These are phyloP conservation scores for Euphorbia pulcherrima DNA, from an alignment of 345 rosid genomes.

Conservation along the genomic window DNA sequence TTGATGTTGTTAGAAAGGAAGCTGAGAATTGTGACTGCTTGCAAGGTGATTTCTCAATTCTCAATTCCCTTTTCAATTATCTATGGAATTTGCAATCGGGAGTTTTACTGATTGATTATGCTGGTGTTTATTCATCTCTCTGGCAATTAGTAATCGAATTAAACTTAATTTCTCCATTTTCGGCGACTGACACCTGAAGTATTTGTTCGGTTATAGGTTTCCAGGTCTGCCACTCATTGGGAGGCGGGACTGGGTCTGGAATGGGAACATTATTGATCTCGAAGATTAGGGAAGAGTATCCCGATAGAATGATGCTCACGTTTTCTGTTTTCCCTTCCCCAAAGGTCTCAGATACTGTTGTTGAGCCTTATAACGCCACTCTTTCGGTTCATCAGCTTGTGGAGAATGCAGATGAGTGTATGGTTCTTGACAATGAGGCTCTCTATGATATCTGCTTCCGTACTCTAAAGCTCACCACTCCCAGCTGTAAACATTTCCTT, in stretches of 20 bases:
- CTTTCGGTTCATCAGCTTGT: background rate
- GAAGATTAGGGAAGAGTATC: slow-evolving; percentile 69
- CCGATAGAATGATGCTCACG: slow-evolving; percentile 83
- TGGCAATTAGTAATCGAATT: background rate
- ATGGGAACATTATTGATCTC: slow-evolving; percentile 78
- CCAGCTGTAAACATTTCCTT: background rate
- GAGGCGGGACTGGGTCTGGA: slow-evolving; percentile 81
- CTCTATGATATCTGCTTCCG: background rate
- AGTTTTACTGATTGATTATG: too few relatives aligned
- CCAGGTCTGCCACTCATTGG: slow-evolving; percentile 78
- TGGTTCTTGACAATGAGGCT: background rate
- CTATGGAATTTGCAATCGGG: background rate
- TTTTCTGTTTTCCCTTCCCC: slow-evolving; percentile 38
- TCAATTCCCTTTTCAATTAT: too few relatives aligned
- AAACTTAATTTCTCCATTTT: background rate
- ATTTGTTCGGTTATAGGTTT: slow-evolving; percentile 43
- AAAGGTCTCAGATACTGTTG: slow-evolving; percentile 60
- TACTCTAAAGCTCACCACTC: background rate
- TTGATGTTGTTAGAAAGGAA: background rate
- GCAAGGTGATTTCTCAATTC: background rate
- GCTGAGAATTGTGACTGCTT: background rate
- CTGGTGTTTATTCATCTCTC: too few relatives aligned
- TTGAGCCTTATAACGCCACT: background rate
- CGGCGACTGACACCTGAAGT: background rate
- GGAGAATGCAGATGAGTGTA: background rate